phyloP scores from a whole-genome alignment of 805 yeast genomes.

The Monosporozyma aerobia region DNA sequence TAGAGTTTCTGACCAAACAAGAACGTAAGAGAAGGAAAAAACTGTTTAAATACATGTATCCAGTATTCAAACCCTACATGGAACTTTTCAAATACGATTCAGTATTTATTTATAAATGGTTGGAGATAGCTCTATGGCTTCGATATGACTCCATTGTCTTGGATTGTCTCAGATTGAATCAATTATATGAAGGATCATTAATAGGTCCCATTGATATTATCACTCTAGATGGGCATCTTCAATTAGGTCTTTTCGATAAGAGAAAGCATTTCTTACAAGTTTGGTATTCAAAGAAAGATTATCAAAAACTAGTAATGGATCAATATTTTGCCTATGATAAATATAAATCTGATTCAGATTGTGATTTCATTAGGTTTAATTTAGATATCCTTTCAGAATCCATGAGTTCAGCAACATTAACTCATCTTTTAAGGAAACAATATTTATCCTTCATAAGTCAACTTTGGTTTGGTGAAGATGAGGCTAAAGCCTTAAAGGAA shows the following conservation, averaged over 20 bases:
- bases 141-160: conserved; percentile 24
- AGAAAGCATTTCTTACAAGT: conserved; percentile 16
- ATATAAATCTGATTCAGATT: conserved; percentile 1
- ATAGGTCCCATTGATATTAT: conserved; percentile 21
- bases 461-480: background rate
- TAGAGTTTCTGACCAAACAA: background rate
- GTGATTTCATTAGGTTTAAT: background rate
- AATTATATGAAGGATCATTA: conserved; percentile 16
- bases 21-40: background rate
- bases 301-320: conserved; percentile 14
- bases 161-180: conserved; percentile 24
- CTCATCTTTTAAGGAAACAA: conserved; percentile 2
- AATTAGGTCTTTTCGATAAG: conserved; percentile 17
- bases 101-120: conserved; percentile 17
- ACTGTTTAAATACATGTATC: conserved; percentile 7
- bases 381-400: background rate
- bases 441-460: conserved; percentile 5
- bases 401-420: background rate
- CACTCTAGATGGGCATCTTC: conserved; percentile 8
- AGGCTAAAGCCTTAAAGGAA: background rate
- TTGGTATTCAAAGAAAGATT: conserved; percentile 24
- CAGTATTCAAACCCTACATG: conserved; percentile 14
- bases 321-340: conserved; percentile 7
- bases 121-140: conserved; percentile 19
- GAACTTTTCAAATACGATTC: conserved; percentile 21